phyloP scores from a whole-genome alignment of 768 basidiomycete genomes.

The Rubroboletus satanas region DNA sequence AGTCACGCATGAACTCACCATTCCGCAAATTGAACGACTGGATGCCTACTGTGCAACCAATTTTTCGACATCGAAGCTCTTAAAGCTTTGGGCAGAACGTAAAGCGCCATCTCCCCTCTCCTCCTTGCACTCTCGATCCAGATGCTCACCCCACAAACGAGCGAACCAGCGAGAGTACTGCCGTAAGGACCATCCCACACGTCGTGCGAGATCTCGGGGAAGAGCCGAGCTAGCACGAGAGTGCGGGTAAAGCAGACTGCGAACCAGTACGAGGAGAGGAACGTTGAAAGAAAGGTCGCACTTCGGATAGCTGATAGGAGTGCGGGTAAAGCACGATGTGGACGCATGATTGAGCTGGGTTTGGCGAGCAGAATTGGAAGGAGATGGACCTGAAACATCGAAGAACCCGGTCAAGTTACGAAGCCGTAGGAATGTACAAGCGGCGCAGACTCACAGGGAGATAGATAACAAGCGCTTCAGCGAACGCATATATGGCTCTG shows the following conservation, averaged over 20 bases:
- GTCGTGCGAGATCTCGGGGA: conserved; percentile 69
- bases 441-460: conserved; percentile 53
- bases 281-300: conserved; percentile 67
- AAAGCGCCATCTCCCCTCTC: conserved; percentile 76
- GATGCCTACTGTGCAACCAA: conserved; percentile 46
- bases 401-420: neutral
- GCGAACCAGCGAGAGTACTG: conserved; percentile 59
- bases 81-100: conserved; percentile 70
- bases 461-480: conserved; percentile 62
- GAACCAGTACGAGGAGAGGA: conserved; percentile 68
- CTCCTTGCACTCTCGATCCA: conserved; percentile 71
- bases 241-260: conserved; percentile 68
- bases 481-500: conserved; percentile 54
- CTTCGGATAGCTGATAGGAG: conserved; percentile 56
- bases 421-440: neutral
- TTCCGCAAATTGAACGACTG: conserved; percentile 45
- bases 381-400: conserved; percentile 57
- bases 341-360: conserved; percentile 49
- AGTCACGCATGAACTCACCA: conserved; percentile 38
- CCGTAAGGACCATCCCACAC: conserved; percentile 79
- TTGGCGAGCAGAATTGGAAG: conserved; percentile 60
- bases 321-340: conserved; percentile 38
- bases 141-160: conserved; percentile 71
- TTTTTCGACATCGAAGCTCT: conserved; percentile 56
- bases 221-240: conserved; percentile 54